phyloP scores from a whole-genome alignment of 1,284 basidiomycete species.

The Ceratobasidium theobromae region DNA sequence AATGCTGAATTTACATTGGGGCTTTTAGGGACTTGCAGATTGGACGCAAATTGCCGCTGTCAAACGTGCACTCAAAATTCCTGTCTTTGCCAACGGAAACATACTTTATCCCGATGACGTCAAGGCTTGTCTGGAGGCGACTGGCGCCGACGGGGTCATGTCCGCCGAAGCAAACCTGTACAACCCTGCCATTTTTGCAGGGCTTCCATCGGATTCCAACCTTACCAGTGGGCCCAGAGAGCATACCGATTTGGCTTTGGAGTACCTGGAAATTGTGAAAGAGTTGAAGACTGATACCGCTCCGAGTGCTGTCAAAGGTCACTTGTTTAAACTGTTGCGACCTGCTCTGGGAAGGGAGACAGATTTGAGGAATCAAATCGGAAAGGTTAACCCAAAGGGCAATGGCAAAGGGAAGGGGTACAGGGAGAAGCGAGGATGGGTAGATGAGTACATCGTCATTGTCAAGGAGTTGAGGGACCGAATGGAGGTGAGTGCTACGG shows the following conservation, averaged over 20 bases:
- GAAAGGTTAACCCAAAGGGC: conserved; percentile 49
- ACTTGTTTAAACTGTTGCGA: conserved; percentile 89
- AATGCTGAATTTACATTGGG: neutral
- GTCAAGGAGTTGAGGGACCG: conserved; percentile 65
- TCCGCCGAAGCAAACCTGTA: conserved; percentile 94
- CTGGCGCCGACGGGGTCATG: conserved; percentile 92
- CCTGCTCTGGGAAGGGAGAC: conserved; percentile 70
- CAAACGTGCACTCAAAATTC: conserved; percentile 83
- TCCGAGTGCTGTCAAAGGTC: conserved; percentile 81
- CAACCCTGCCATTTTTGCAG: conserved; percentile 81
- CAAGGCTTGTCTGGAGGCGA: conserved; percentile 71
- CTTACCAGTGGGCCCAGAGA: conserved; percentile 9
- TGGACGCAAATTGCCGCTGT: conserved; percentile 84
- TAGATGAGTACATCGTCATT: conserved; percentile 61
- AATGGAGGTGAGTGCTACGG: conserved; percentile 57
- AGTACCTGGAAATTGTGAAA: conserved; percentile 84
- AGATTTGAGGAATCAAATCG: conserved; percentile 73
- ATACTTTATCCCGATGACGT: conserved; percentile 84
- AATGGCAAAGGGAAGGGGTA: conserved; percentile 41
- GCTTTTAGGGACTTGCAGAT: conserved; percentile 73
- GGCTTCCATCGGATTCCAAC: conserved; percentile 36
- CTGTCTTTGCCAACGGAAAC: conserved; percentile 98
- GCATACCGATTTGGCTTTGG: conserved; percentile 68
- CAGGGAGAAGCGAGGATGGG: conserved; percentile 41
- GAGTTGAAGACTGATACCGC: conserved; percentile 71